Evolutionary conservation across 768 basidiomycete species (phyloP), one percentile per base, ranked within the genome.

Genomic region (Tylopilus subfusipes): DNA sequence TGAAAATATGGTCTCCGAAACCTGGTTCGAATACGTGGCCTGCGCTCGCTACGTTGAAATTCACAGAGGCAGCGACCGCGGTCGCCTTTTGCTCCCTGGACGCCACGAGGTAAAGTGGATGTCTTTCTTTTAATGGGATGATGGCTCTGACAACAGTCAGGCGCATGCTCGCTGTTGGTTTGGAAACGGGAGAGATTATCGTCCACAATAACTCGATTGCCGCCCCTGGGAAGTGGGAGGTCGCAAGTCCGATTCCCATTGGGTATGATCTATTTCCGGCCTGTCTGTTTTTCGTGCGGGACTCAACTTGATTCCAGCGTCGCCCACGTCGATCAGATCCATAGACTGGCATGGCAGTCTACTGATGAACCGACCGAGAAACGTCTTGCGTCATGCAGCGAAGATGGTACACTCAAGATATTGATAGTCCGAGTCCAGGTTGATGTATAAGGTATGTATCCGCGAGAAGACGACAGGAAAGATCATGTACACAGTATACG

Each of bases 391-490:
- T 92, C 85, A 54, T 92, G 92, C 64, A 90, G 91, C 70, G 93
- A 96, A 75, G 95, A 98, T 78, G 85, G 90, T 76, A 89, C 88
- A 77, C 76, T 95, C 72, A 88, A 84, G 71, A 78, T 96, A 75
- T 74, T 84, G 71, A 76, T 76, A 65, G 75, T 91, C 74, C 81
- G 78, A 59, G 75, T 90, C 73, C 82, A 78, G 61, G 67, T 75
- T 64, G 70, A 72, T 74, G 74, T 71, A 70, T 76, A 77, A 74
- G 75, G 73, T 73, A 73, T 60, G 59, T 70, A 63, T 63, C 64
- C 64, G 51, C 56, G 44, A 51, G 58, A 59, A 56, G 54, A 39
- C 39, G 19, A 43, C 44, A 53, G 56, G 56, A 65, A 63, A 50
- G 36, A 48, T 52, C 67, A 65, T 64, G 59, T 63, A 67, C 60